Conservation (phyloP, 2,329 filamentous ascomycete genomes). For the Diaporthe ampelina region DNA sequence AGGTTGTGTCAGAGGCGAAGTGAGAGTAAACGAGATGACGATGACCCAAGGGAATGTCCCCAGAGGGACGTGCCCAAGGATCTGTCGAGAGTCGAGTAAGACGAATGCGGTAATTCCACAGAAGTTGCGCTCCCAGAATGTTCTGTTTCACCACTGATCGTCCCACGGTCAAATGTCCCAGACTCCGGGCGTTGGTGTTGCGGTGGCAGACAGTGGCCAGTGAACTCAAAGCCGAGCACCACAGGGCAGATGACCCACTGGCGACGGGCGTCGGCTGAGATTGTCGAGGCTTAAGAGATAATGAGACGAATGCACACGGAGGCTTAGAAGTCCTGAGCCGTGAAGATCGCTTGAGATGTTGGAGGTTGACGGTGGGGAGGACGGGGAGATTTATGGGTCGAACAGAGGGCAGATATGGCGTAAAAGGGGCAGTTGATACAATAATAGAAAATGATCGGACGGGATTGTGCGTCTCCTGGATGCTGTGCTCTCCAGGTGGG, state of each 20-base stretch:
- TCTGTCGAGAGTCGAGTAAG: not conserved
- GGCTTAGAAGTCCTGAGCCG: constrained; percentile 8
- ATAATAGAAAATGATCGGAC: constrained; percentile 15
- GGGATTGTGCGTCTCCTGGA: constrained; percentile 15
- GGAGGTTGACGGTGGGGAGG: constrained; percentile 10
- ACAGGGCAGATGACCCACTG: constrained; percentile 7
- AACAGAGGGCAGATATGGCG: not conserved
- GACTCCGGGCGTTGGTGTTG: not conserved
- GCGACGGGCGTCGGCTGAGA: constrained; percentile 1
- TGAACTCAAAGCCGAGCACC: constrained; percentile 4
- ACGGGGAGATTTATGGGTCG: constrained; percentile 25
- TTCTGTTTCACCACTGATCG: not conserved
- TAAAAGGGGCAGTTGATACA: constrained; percentile 21
- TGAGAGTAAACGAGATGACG: constrained; percentile 34
- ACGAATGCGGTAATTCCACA: not conserved
- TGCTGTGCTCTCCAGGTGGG: constrained; percentile 12
- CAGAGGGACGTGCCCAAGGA: constrained; percentile 31
- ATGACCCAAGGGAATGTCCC: constrained; percentile 30
- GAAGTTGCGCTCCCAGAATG: not conserved
- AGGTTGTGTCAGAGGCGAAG: constrained; percentile 15
- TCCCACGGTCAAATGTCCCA: constrained; percentile 21
- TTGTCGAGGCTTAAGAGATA: constrained; percentile 22
- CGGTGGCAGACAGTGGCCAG: constrained; percentile 6
- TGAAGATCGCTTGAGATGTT: constrained; percentile 21
- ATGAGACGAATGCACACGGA: constrained; percentile 24